phyloP scores from a whole-genome alignment of 129 eudicot genomes.

The Kitagawia praeruptora region DNA sequence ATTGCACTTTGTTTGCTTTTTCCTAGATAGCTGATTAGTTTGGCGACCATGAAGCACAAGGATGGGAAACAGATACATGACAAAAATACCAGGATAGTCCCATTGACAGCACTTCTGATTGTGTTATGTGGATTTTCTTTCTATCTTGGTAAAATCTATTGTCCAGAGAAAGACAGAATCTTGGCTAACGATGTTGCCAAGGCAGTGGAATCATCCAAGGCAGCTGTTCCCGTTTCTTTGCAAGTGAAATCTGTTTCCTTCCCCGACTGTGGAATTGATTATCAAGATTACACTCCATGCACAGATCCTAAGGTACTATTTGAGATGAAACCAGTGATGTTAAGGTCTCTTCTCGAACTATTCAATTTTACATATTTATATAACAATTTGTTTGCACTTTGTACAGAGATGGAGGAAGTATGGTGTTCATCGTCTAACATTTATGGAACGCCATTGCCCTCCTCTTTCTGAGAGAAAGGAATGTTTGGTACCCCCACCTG shows the following conservation, averaged over 20 bases:
- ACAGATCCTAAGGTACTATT: constrained; percentile 79
- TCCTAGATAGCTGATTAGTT: neutral
- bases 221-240: constrained; percentile 34
- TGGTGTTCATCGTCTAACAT: constrained; percentile 71
- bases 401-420: constrained; percentile 91
- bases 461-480: constrained; percentile 75
- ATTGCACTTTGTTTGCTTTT: neutral
- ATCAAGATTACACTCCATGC: constrained; percentile 96
- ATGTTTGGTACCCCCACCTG: constrained; percentile 93
- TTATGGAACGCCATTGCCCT: constrained; percentile 96
- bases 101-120: constrained; percentile 53
- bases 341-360: neutral
- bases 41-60: neutral
- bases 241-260: constrained; percentile 54
- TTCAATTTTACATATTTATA: neutral
- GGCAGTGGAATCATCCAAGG: constrained; percentile 35
- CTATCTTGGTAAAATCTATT: constrained; percentile 88
- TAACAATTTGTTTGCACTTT: neutral
- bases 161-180: constrained; percentile 46
- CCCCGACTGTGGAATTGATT: constrained; percentile 55
- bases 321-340: neutral
- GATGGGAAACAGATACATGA: constrained; percentile 28
- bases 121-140: constrained; percentile 84
- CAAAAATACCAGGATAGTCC: constrained; percentile 54
- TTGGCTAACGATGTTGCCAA: constrained; percentile 31